Conservation (phyloP, 2,329 filamentous ascomycete genomes). For the Pyrenophora seminiperda region DNA sequence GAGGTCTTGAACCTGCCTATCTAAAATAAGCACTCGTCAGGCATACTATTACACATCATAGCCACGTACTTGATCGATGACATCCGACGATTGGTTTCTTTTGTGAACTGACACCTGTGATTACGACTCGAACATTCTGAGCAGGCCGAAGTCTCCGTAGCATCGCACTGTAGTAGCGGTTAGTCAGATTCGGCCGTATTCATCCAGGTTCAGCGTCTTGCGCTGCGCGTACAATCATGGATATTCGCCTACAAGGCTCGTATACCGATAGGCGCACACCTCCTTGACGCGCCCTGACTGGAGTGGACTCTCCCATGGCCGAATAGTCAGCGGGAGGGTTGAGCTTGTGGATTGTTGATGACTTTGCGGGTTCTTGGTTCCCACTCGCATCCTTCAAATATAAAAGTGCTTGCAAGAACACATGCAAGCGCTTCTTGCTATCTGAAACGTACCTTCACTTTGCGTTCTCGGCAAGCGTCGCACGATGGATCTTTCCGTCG, state of each 20-base stretch:
- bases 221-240: slow-evolving; percentile 1
- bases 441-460: slow-evolving; percentile 62
- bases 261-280: not conserved
- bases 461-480: slow-evolving; percentile 88
- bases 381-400: not conserved
- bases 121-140: slow-evolving; percentile 96
- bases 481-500: slow-evolving; percentile 95
- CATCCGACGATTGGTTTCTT: slow-evolving; percentile 98
- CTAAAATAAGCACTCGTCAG: slow-evolving; percentile 13
- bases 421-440: not conserved
- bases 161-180: slow-evolving; percentile 72
- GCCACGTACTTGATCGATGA: slow-evolving; percentile 84
- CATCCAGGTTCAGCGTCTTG: not conserved
- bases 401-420: not conserved
- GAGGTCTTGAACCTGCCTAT: slow-evolving; percentile 89
- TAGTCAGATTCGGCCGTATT: slow-evolving; percentile 11
- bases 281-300: not conserved
- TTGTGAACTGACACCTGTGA: slow-evolving; percentile 98
- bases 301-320: too few species aligned
- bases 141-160: slow-evolving; percentile 93
- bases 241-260: slow-evolving; percentile 1
- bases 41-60: not conserved
- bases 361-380: not conserved
- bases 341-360: not conserved
- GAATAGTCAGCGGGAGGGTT: not conserved